Evolutionary conservation across 208 protist species (phyloP).

Genomic region (Leishmania amazonensis): DNA sequence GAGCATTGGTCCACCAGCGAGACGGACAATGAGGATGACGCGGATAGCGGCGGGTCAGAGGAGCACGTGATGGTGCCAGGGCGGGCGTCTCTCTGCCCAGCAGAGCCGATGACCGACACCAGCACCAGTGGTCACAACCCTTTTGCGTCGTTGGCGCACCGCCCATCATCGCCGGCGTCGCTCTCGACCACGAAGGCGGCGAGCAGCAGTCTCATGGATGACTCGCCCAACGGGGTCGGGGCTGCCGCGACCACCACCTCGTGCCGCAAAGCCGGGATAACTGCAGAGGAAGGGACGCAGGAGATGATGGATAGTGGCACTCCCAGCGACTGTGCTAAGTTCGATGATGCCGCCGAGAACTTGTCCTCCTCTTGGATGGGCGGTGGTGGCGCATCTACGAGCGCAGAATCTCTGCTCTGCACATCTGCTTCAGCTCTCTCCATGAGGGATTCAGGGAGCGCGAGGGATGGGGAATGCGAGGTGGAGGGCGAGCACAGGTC

Average conservation of each 20-base stretch:
- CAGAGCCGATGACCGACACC: background rate
- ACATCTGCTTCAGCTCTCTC: background rate
- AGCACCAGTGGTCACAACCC: background rate
- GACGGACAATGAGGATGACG: constrained; percentile 14
- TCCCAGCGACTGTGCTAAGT: background rate
- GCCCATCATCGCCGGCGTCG: background rate
- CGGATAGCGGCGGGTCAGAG: background rate
- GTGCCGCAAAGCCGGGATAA: background rate
- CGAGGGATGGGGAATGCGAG: background rate
- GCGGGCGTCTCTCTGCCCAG: background rate
- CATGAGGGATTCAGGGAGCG: constrained; percentile 2
- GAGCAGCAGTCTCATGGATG: background rate
- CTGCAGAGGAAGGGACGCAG: background rate
- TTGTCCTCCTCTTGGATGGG: background rate
- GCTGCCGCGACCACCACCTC: background rate
- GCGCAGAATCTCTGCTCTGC: background rate
- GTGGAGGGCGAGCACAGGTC: background rate
- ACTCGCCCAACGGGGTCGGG: background rate
- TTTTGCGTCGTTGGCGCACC: background rate
- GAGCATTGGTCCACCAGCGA: constrained; percentile 37
- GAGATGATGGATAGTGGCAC: background rate
- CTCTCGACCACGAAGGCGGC: background rate
- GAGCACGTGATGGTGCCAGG: background rate
- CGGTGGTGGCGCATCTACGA: background rate
- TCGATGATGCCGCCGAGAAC: background rate